Percentiles rank a stretch among this genome's conserved stretches.
Conservation (phyloP, 257 asterid species). For the Fraxinus excelsior region DNA sequence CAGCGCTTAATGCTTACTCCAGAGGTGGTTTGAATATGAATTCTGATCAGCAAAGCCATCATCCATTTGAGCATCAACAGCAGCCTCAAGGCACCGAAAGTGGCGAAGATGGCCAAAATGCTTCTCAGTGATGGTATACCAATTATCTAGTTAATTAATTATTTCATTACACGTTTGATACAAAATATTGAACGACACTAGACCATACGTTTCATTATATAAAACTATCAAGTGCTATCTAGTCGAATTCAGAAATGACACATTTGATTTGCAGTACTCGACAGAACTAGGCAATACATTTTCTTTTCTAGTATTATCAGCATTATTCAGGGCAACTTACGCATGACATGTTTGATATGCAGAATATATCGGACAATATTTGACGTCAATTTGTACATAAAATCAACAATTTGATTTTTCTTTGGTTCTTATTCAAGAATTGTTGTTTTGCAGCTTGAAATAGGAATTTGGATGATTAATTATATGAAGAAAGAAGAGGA, state of each 20-base stretch:
- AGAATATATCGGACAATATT: background rate
- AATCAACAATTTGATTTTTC: background rate
- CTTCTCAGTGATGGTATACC: conserved; percentile 13
- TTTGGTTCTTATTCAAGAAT: background rate
- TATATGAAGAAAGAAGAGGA: conserved; percentile 19
- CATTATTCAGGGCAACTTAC: background rate
- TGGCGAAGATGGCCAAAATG: conserved; percentile 20
- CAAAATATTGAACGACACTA: background rate
- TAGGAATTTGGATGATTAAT: conserved; percentile 19
- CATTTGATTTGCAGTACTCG: background rate
- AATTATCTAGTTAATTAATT: no score
- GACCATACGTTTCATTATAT: no score
- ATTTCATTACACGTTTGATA: background rate
- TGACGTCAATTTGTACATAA: background rate
- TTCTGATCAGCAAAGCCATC: conserved; percentile 31
- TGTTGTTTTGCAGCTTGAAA: conserved; percentile 24
- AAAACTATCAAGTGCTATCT: background rate
- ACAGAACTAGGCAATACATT: no score
- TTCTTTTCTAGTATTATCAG: no score
- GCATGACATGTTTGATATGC: background rate
- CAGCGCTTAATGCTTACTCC: conserved; percentile 58
- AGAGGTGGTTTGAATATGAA: conserved; percentile 46
- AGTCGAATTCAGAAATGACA: background rate
- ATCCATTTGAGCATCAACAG: conserved; percentile 34
- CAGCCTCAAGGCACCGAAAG: conserved; percentile 21